Percentiles rank a stretch among this genome's conserved stretches.
Conservation (phyloP, 345 rosid genomes). For the Pistacia vera region DNA sequence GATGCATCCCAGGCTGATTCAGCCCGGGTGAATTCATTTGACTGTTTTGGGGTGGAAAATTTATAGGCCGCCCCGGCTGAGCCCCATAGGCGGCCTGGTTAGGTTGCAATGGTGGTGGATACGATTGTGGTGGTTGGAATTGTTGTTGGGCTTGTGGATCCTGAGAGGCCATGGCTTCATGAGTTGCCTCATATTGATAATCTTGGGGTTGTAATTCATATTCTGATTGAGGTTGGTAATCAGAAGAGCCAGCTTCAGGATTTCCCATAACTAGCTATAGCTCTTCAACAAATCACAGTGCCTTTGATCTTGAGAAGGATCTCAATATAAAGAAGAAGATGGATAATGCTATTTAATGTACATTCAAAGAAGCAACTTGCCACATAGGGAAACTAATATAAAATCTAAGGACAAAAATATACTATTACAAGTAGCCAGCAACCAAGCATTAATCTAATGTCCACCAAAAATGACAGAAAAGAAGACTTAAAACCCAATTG, state of each 20-base stretch:
- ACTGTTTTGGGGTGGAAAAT: slow-evolving; percentile 3
- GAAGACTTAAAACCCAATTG: no score
- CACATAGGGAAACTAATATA: no score
- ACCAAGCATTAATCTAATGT: background rate
- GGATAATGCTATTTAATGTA: background rate
- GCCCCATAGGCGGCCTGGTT: slow-evolving; percentile 17
- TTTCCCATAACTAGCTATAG: slow-evolving; percentile 14
- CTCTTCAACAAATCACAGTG: no score
- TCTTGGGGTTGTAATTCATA: no score
- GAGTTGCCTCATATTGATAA: no score
- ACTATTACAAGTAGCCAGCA: no score
- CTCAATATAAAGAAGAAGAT: background rate
- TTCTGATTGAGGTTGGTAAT: background rate
- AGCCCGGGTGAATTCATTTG: background rate
- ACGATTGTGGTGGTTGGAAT: slow-evolving; percentile 3
- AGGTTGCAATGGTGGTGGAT: slow-evolving; percentile 13
- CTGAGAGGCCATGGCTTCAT: no score
- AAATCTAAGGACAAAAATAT: no score
- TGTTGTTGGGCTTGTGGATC: background rate
- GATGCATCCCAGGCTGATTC: slow-evolving; percentile 11
- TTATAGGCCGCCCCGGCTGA: slow-evolving; percentile 1
- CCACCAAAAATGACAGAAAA: no score
- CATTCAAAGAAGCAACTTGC: slow-evolving; percentile 7
- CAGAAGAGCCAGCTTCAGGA: slow-evolving; percentile 20
- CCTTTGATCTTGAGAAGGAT: background rate